Conservation (phyloP, 2,329 filamentous ascomycete genomes). For the Nothophoma quercina region DNA sequence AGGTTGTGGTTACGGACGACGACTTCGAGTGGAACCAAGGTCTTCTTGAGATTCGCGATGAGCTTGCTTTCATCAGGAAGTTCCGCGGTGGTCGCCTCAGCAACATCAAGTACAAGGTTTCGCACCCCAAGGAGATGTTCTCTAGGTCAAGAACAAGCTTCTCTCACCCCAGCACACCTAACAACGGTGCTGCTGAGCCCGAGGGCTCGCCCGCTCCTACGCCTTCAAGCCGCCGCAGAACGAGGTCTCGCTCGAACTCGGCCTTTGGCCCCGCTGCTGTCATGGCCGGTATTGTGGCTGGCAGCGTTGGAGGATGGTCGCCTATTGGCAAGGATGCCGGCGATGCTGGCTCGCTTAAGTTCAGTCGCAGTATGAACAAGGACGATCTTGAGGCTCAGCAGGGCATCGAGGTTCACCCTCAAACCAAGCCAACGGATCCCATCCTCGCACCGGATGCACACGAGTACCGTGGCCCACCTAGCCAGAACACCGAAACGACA, state of each 20-base stretch:
- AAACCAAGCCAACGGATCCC: constrained; percentile 57
- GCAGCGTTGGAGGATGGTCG: constrained; percentile 79
- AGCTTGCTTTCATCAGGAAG: constrained; percentile 80
- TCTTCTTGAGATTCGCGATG: constrained; percentile 77
- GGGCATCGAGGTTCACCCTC: constrained; percentile 58
- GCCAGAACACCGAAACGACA: constrained; percentile 54
- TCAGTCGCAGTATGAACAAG: constrained; percentile 42
- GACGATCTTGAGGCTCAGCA: constrained; percentile 54
- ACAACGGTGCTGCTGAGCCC: constrained; percentile 54
- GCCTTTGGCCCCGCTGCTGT: constrained; percentile 77
- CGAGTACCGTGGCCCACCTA: constrained; percentile 51
- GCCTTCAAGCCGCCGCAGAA: constrained; percentile 65
- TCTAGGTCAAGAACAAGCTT: constrained; percentile 70
- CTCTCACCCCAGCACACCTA: constrained; percentile 69
- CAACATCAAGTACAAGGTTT: constrained; percentile 79
- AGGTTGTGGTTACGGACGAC: constrained; percentile 55
- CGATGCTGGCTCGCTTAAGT: constrained; percentile 53
- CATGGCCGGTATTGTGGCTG: constrained; percentile 84
- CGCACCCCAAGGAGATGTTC: constrained; percentile 76
- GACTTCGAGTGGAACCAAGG: constrained; percentile 71
- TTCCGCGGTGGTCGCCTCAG: constrained; percentile 84
- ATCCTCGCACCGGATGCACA: constrained; percentile 55
- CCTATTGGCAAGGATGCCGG: constrained; percentile 65
- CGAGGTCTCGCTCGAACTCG: constrained; percentile 74
- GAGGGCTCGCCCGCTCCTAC: constrained; percentile 56